Evolutionary conservation across 2,329 filamentous ascomycete genomes (phyloP).

Genomic region (Fusarium sp.): DNA sequence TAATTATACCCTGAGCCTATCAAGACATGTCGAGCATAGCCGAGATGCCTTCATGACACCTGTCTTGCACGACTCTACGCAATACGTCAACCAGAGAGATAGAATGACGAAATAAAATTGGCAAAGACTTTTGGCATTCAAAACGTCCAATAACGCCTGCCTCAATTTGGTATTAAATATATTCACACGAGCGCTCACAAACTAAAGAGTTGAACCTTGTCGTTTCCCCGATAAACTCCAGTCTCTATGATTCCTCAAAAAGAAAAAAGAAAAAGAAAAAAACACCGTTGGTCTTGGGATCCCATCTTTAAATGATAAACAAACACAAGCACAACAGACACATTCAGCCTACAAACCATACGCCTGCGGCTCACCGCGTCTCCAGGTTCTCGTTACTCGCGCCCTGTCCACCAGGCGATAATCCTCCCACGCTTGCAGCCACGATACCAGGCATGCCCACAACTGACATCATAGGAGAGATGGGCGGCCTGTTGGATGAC

Average conservation of each 20-base stretch:
- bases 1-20: conserved; percentile 21
- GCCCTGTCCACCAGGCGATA: conserved; percentile 23
- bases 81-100: no score
- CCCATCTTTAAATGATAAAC: conserved; percentile 17
- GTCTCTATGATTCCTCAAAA: conserved; percentile 15
- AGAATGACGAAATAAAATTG: no score
- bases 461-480: conserved; percentile 39
- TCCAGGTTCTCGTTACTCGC: conserved; percentile 18
- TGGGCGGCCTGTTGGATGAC: conserved; percentile 35
- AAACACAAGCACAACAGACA: not conserved
- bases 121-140: no score
- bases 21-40: not conserved
- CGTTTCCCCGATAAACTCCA: conserved; percentile 21
- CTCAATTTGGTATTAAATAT: no score
- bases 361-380: conserved; percentile 7
- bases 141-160: no score
- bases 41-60: no score
- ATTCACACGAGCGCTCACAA: no score
- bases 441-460: conserved; percentile 40
- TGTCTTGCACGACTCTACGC: no score
- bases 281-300: conserved; percentile 32
- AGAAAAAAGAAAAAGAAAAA: not conserved
- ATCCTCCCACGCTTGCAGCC: conserved; percentile 32
- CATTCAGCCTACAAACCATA: not conserved
- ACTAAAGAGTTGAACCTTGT: not conserved